Evolutionary conservation across 495 filamentous ascomycete genomes (phyloP).

Genomic region (Zalerion maritima): DNA sequence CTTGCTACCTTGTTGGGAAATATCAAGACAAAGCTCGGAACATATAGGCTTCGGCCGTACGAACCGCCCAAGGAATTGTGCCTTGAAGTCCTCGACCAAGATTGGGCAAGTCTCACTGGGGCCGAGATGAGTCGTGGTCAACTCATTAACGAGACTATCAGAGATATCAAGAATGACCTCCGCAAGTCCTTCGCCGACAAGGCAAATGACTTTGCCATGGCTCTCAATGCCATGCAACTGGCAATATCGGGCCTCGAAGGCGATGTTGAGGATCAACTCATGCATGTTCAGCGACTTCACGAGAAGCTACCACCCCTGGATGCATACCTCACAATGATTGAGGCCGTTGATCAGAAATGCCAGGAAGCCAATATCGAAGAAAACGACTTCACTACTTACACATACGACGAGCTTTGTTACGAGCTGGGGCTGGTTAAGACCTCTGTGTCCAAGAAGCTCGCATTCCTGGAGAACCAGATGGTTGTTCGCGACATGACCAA

Average conservation of each 20-base stretch:
- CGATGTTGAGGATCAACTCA: conserved; percentile 84
- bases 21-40: conserved; percentile 95
- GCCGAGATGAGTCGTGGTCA: conserved; percentile 77
- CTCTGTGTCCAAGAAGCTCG: conserved; percentile 84
- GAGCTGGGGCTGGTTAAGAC: conserved; percentile 81
- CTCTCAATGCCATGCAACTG: conserved; percentile 81
- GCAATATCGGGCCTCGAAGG: conserved; percentile 90
- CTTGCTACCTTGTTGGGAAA: conserved; percentile 88
- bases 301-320: conserved; percentile 75
- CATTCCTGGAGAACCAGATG: conserved; percentile 92
- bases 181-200: conserved; percentile 86
- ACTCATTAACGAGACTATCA: conserved; percentile 91
- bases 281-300: conserved; percentile 67
- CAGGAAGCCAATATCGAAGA: conserved; percentile 96
- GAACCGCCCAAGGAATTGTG: conserved; percentile 71
- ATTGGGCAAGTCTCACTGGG: conserved; percentile 65
- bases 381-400: conserved; percentile 97
- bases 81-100: conserved; percentile 61
- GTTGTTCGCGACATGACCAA: conserved; percentile 98
- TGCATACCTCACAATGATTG: conserved; percentile 71
- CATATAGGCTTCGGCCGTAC: conserved; percentile 81
- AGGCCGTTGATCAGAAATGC: conserved; percentile 70
- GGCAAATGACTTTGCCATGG: conserved; percentile 91
- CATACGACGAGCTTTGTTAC: conserved; percentile 88
- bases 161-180: conserved; percentile 95